phyloP scores from a whole-genome alignment of 441 rosid species.

The Aquilaria agallochum region DNA sequence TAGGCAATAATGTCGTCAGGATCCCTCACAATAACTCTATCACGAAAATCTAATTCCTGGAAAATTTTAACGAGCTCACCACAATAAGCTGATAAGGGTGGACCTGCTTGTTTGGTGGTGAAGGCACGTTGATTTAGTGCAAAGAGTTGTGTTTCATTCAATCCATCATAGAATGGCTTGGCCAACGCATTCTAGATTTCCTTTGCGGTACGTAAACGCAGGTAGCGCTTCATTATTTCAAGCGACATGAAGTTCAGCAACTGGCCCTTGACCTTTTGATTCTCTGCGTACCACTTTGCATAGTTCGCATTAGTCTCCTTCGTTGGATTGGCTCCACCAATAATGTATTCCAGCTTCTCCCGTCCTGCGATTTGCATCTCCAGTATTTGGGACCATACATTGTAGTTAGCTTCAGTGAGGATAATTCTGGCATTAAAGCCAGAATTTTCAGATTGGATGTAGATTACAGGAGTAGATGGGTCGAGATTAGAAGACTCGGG shows the following conservation, averaged over 20 bases:
- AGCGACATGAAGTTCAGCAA: conserved; percentile 3
- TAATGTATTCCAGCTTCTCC: conserved; percentile 2
- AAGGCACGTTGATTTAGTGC: neutral
- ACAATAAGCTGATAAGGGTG: conserved; percentile 1
- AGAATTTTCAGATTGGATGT: neutral
- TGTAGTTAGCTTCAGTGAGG: conserved; percentile 11
- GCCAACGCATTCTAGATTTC: conserved; percentile 13
- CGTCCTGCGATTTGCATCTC: conserved; percentile 7
- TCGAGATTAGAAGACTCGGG: too few relatives aligned
- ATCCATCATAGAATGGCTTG: conserved; percentile 15
- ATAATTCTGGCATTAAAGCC: neutral
- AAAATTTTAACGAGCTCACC: conserved; percentile 8
- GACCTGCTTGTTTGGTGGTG: neutral
- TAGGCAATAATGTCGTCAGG: neutral
- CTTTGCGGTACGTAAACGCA: neutral
- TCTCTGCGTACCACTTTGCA: neutral
- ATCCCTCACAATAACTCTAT: neutral
- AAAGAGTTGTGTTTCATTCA: neutral
- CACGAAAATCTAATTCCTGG: neutral
- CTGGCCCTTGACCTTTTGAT: conserved; percentile 8
- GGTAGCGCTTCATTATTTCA: neutral
- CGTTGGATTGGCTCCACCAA: neutral
- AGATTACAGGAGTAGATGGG: too few relatives aligned
- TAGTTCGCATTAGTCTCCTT: neutral
- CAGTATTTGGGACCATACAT: conserved; percentile 11